phyloP scores from a whole-genome alignment of 2,329 filamentous ascomycete species.

The Celoporthe dispersa region DNA sequence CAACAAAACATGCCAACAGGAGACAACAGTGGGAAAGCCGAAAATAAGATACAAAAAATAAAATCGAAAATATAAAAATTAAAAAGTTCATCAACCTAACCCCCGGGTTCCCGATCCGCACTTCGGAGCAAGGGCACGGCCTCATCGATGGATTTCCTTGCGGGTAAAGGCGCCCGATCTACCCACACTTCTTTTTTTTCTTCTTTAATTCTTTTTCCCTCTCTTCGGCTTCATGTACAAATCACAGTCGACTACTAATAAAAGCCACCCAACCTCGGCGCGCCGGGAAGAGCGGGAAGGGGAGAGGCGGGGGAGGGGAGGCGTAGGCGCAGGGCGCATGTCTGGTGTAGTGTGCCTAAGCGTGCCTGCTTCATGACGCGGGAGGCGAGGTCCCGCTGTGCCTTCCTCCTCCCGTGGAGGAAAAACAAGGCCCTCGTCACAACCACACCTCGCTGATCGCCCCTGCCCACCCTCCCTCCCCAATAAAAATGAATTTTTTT shows the following conservation, averaged over 20 bases:
- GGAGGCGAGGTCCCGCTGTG: neutral
- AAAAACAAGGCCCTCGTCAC: neutral
- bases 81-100: neutral
- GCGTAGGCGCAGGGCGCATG: neutral
- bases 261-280: conserved; percentile 2
- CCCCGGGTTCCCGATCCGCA: conserved; percentile 18
- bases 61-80: neutral
- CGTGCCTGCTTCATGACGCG: conserved; percentile 3
- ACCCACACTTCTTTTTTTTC: no score
- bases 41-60: neutral
- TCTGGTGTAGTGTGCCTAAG: neutral
- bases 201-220: no score
- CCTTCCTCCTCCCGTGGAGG: neutral
- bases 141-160: conserved; percentile 20
- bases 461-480: no score
- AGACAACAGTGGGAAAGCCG: neutral
- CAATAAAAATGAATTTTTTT: no score
- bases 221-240: neutral
- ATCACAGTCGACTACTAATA: neutral
- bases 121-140: neutral
- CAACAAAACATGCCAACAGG: no score
- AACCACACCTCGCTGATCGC: no score
- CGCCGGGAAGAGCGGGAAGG: conserved; percentile 9
- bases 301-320: no score
- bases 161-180: neutral